Evolutionary conservation across 495 filamentous ascomycete species (phyloP), one percentile per base, ranked within the genome.

Genomic region (Glonium stellatum): DNA sequence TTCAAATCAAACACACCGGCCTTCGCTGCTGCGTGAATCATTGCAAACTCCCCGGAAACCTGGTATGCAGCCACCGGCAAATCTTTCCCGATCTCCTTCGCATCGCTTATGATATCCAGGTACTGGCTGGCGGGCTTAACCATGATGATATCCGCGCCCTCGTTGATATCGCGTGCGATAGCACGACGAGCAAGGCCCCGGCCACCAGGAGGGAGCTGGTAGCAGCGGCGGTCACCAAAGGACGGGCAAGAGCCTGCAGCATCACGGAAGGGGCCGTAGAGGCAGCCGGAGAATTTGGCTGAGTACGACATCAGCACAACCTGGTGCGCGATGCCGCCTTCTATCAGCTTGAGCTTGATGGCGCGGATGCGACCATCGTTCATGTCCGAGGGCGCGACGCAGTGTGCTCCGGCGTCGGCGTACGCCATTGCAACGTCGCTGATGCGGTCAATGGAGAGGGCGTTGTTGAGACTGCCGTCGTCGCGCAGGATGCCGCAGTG

Each of bases 71-170:
- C 91, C 54, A 98, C 77, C 15, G 93, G 93, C 69, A 97, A 77
- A 74, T 97, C 88, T 62, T 83, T 84, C 21, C 90, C 92, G 55
- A 97, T 80, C 51, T 97, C 89, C 77, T 93, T 96, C 31, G 93
- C 95, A 73, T 97, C 93, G 55, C 87, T 86, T 64, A 97, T 96
- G 67, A 98, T 93, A 71, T 98, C 95, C 23, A 97, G 78, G 69
- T 96, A 97, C 68, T 90, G 89, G 59, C 85, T 85, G 10, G 93
- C 92, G 1, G 93, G 93, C 76, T 98, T 98, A 44, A 98, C 93
- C 95, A 98, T 97, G 68, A 98, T 96, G 63, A 96, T 90, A 71
- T 98, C 93, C 15, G 93, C 93, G 22, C 93, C 93, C 72, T 98
- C 93, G 59, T 78, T 79, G 49, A 97, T 90, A 69, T 98, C 93